Evolutionary conservation across 768 basidiomycete genomes (phyloP).

Genomic region (Naganishia antarctica): DNA sequence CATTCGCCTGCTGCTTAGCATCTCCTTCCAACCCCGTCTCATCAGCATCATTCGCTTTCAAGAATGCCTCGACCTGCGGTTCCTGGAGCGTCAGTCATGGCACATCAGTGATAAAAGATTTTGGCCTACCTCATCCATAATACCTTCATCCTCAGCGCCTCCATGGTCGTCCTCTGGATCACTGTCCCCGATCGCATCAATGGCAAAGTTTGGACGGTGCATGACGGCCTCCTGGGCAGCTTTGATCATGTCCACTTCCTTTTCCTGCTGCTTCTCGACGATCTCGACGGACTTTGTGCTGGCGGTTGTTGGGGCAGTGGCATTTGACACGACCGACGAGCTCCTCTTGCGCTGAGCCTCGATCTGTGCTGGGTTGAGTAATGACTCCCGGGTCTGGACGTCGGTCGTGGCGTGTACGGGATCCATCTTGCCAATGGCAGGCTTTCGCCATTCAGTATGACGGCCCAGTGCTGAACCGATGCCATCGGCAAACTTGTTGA

Average conservation of each 20-base stretch:
- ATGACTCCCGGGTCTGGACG: slow-evolving; percentile 60
- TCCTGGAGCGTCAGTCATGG: slow-evolving; percentile 2
- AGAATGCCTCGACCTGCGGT: slow-evolving; percentile 76
- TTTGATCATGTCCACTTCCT: slow-evolving; percentile 59
- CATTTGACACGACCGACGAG: slow-evolving; percentile 49
- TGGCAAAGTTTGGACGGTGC: slow-evolving; percentile 93
- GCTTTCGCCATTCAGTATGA: slow-evolving; percentile 59
- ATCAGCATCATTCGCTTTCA: slow-evolving; percentile 71
- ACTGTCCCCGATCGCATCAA: slow-evolving; percentile 84
- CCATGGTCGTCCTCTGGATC: slow-evolving; percentile 63
- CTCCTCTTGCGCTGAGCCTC: slow-evolving; percentile 33
- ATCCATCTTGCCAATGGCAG: slow-evolving; percentile 80
- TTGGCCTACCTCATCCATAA: slow-evolving; percentile 71
- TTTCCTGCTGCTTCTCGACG: slow-evolving; percentile 40
- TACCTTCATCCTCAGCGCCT: slow-evolving; percentile 61
- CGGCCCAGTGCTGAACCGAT: slow-evolving; percentile 90
- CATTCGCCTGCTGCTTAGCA: slow-evolving; percentile 47
- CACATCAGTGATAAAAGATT: slow-evolving; percentile 6
- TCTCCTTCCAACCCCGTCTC: slow-evolving; percentile 48
- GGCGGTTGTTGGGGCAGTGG: slow-evolving; percentile 36
- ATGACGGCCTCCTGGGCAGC: slow-evolving; percentile 76
- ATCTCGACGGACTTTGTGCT: slow-evolving; percentile 53
- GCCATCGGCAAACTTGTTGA: slow-evolving; percentile 88
- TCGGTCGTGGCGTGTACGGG: slow-evolving; percentile 56
- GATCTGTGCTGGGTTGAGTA: slow-evolving; percentile 59